phyloP scores from a whole-genome alignment of 1,284 basidiomycete species.

The Apiotrichum siamense region DNA sequence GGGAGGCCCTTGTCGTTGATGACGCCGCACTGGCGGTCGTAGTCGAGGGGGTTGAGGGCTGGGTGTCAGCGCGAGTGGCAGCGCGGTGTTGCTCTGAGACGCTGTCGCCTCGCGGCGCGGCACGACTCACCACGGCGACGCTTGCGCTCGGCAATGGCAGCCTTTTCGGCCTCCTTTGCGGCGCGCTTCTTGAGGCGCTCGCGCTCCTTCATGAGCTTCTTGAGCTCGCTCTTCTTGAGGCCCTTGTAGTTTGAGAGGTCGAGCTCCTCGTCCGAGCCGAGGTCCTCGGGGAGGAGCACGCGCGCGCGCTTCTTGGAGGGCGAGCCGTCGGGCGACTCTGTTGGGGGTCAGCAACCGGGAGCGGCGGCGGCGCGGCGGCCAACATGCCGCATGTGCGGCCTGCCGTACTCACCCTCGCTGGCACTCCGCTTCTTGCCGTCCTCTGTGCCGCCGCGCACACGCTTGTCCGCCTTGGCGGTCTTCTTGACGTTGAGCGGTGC shows the following conservation, averaged over 20 bases:
- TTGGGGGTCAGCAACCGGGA: background rate
- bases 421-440: slow-evolving; percentile 28
- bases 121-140: slow-evolving; percentile 61
- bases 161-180: slow-evolving; percentile 53
- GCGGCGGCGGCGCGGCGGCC: background rate
- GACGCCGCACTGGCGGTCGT: slow-evolving; percentile 92
- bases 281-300: slow-evolving; percentile 48
- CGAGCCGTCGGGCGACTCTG: slow-evolving; percentile 14
- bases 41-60: slow-evolving; percentile 65
- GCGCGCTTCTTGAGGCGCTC: slow-evolving; percentile 59
- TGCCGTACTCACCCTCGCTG: slow-evolving; percentile 31
- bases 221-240: slow-evolving; percentile 38
- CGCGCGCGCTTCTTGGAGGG: slow-evolving; percentile 29
- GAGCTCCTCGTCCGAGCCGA: slow-evolving; percentile 20
- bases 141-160: slow-evolving; percentile 57
- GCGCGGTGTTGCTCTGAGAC: background rate
- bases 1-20: slow-evolving; percentile 92
- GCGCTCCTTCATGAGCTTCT: slow-evolving; percentile 37
- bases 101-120: too few relatives aligned
- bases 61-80: background rate
- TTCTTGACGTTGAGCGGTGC: slow-evolving; percentile 48
- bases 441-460: slow-evolving; percentile 19
- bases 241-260: slow-evolving; percentile 25
- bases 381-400: background rate
- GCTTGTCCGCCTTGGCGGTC: slow-evolving; percentile 57